A percentile compares a stretch with the other conserved stretches of the same genome.
Conservation (phyloP, 352 stramenopile genomes). For the Thalassiosira gravida region DNA sequence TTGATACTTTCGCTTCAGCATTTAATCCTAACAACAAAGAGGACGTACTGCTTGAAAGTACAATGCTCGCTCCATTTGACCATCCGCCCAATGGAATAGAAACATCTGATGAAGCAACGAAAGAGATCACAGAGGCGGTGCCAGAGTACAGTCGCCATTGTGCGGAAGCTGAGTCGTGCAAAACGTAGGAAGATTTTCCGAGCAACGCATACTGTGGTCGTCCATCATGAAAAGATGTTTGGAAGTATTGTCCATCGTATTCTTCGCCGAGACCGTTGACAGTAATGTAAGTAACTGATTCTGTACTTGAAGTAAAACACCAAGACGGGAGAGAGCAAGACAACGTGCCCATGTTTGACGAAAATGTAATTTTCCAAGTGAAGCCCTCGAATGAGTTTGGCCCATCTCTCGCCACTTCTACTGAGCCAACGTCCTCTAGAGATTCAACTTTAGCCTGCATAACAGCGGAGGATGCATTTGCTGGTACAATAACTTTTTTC, state of each 20-base stretch:
- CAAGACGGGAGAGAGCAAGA: conserved; percentile 39
- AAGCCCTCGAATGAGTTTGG: conserved; percentile 85
- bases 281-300: conserved; percentile 43
- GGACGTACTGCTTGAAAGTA: conserved; percentile 27
- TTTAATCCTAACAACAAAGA: conserved; percentile 45
- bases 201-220: conserved; percentile 59
- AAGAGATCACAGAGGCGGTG: conserved; percentile 41
- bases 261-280: conserved; percentile 38
- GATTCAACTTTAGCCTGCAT: conserved; percentile 88
- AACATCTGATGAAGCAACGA: conserved; percentile 31
- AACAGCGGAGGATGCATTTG: conserved; percentile 68
- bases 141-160: conserved; percentile 59
- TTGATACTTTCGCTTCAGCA: conserved; percentile 34
- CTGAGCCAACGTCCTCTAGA: conserved; percentile 89
- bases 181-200: conserved; percentile 48
- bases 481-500: conserved; percentile 62
- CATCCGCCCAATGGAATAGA: conserved; percentile 45
- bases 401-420: conserved; percentile 89
- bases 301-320: conserved; percentile 37
- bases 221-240: conserved; percentile 47
- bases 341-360: conserved; percentile 35
- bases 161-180: conserved; percentile 25
- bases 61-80: conserved; percentile 43
- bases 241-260: conserved; percentile 52
- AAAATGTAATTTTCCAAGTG: conserved; percentile 90